Conservation (phyloP, 2,329 filamentous ascomycete genomes). For the Penicillium expansum region DNA sequence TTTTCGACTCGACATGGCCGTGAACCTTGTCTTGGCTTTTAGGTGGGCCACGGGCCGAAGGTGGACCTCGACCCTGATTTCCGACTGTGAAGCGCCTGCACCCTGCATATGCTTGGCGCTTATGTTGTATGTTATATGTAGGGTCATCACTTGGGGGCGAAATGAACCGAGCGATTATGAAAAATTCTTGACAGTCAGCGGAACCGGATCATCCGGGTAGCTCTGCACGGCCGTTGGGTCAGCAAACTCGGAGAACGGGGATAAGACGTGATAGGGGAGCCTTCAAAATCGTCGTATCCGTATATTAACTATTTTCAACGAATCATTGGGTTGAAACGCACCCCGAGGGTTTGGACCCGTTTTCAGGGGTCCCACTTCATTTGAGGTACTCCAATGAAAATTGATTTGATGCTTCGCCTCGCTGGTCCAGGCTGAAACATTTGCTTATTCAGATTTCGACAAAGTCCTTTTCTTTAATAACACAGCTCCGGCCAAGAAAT, state of each 20-base stretch:
- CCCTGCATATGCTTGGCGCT: neutral
- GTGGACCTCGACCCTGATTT: too few species aligned
- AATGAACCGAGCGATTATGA: too few species aligned
- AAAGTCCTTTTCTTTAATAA: neutral
- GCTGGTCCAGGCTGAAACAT: neutral
- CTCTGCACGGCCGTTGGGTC: neutral
- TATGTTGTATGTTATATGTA: too few species aligned
- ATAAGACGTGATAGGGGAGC: neutral
- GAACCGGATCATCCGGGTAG: neutral
- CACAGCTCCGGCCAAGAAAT: neutral
- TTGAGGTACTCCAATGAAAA: slow-evolving; percentile 7
- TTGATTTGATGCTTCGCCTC: neutral
- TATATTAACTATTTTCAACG: neutral
- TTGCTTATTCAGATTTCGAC: neutral
- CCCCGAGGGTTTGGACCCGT: neutral
- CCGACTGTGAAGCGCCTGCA: too few species aligned
- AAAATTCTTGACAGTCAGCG: too few species aligned
- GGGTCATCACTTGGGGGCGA: too few species aligned
- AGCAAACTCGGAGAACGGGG: neutral
- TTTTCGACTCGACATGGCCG: too few species aligned
- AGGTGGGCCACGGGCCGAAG: too few species aligned
- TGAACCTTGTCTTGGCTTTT: too few species aligned
- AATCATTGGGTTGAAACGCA: neutral
- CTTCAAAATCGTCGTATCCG: neutral
- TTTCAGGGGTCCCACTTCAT: neutral